A percentile compares a stretch with the other conserved stretches of the same genome.
These are phyloP conservation scores for Hydrangea macrophylla DNA, from an alignment of 148 eudicot species.

Conservation along the genomic window DNA sequence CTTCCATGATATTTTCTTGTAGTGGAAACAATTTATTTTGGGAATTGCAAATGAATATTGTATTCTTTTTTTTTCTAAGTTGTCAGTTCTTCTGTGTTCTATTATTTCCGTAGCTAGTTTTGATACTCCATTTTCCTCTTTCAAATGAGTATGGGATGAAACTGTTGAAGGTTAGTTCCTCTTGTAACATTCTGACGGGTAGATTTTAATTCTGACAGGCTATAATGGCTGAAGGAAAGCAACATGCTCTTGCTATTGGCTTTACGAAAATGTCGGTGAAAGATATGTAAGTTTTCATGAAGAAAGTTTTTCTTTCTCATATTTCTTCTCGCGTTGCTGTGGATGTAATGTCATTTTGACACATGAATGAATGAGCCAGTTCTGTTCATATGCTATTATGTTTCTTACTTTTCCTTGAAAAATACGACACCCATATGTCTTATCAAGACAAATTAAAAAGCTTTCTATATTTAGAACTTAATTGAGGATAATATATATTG, in stretches of 20 bases:
- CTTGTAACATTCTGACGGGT: conserved; percentile 5
- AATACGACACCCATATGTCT: no score
- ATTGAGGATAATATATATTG: no score
- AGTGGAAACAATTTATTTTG: no score
- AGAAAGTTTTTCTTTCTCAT: neutral
- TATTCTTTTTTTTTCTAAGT: no score
- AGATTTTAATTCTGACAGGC: conserved; percentile 48
- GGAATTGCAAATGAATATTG: no score
- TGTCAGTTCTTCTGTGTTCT: no score
- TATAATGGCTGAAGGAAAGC: conserved; percentile 99
- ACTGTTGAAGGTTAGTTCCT: neutral
- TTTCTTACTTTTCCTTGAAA: no score
- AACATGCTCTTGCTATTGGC: conserved; percentile 99
- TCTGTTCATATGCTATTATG: neutral
- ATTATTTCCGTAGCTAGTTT: neutral
- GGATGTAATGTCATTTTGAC: neutral
- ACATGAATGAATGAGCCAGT: neutral
- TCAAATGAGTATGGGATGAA: neutral
- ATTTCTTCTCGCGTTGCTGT: neutral
- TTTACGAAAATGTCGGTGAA: conserved; percentile 97
- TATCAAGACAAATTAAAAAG: no score
- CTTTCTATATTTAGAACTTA: no score
- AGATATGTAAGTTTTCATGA: conserved; percentile 69
- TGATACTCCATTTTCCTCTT: neutral
- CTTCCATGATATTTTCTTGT: neutral